Conservation (phyloP, 306 rosid species). For the Alnus rubra region DNA sequence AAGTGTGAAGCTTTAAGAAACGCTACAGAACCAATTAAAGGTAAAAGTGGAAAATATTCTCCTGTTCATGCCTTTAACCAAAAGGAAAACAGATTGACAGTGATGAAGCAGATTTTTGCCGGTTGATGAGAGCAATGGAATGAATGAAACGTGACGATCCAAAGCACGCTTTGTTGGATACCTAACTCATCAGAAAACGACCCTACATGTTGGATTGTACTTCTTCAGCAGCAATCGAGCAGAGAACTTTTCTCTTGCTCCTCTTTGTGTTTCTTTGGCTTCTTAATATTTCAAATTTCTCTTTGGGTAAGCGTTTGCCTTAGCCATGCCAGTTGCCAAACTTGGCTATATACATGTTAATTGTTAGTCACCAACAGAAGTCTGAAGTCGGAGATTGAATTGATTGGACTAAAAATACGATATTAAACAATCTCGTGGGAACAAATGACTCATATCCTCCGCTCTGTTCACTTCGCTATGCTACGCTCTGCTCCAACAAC, state of each 20-base stretch:
- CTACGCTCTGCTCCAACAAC: too few species aligned
- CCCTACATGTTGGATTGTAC: constrained; percentile 47
- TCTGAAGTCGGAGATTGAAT: not conserved
- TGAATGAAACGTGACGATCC: constrained; percentile 50
- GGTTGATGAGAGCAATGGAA: constrained; percentile 37
- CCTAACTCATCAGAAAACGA: constrained; percentile 43
- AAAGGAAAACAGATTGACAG: constrained; percentile 16
- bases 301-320: not conserved
- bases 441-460: too few species aligned
- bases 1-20: not conserved
- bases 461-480: too few species aligned
- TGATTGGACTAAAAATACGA: not conserved
- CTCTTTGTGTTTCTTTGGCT: not conserved
- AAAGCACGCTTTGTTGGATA: constrained; percentile 59
- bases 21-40: not conserved
- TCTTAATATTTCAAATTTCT: not conserved
- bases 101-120: constrained; percentile 23
- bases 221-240: constrained; percentile 7
- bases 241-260: constrained; percentile 23
- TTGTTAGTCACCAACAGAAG: too few species aligned
- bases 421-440: too few species aligned
- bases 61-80: constrained; percentile 12
- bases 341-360: too few species aligned
- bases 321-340: too few species aligned
- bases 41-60: constrained; percentile 41